A percentile compares a stretch with the other conserved stretches of the same genome.
phyloP scores from a whole-genome alignment of 495 filamentous ascomycete genomes.

The Lasiosphaeria ovina region DNA sequence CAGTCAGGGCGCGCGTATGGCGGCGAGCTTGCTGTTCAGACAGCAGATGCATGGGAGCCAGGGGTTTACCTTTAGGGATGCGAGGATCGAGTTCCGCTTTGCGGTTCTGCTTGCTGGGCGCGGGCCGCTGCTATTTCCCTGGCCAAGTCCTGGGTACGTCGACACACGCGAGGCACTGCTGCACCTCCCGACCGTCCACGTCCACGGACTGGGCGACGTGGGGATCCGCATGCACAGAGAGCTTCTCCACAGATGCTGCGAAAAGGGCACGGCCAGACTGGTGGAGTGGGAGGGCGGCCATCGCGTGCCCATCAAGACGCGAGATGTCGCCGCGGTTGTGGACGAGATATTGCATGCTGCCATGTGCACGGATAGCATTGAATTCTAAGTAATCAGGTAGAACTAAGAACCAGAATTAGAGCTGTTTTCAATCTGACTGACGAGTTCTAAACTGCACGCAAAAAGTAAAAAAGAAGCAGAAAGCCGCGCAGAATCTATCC shows the following conservation, averaged over 20 bases:
- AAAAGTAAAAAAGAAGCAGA: too few species aligned
- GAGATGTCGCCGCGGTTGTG: slow-evolving; percentile 52
- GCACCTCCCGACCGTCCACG: slow-evolving; percentile 57
- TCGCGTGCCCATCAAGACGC: slow-evolving; percentile 54
- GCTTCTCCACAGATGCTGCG: slow-evolving; percentile 51
- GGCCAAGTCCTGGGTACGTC: neutral
- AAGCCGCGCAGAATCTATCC: too few species aligned
- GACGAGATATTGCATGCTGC: slow-evolving; percentile 30
- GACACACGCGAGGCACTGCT: neutral
- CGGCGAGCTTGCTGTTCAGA: slow-evolving; percentile 44
- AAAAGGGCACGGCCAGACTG: slow-evolving; percentile 40
- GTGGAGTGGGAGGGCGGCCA: slow-evolving; percentile 64
- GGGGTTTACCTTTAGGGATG: neutral
- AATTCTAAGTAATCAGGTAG: too few species aligned
- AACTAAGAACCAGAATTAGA: too few species aligned
- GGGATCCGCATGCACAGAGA: slow-evolving; percentile 52
- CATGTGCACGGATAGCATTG: too few species aligned
- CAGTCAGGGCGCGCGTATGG: slow-evolving; percentile 60
- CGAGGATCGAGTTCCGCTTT: slow-evolving; percentile 27
- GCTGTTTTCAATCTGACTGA: too few species aligned
- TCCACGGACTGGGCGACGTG: slow-evolving; percentile 58
- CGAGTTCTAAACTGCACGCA: too few species aligned
- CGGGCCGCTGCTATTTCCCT: slow-evolving; percentile 46
- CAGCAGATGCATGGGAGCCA: slow-evolving; percentile 28
- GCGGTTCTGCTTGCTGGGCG: slow-evolving; percentile 56